These are phyloP conservation scores for Paraglomus brasilianum DNA, from an alignment of 192 early-diverging fungal genomes.

Conservation along the genomic window DNA sequence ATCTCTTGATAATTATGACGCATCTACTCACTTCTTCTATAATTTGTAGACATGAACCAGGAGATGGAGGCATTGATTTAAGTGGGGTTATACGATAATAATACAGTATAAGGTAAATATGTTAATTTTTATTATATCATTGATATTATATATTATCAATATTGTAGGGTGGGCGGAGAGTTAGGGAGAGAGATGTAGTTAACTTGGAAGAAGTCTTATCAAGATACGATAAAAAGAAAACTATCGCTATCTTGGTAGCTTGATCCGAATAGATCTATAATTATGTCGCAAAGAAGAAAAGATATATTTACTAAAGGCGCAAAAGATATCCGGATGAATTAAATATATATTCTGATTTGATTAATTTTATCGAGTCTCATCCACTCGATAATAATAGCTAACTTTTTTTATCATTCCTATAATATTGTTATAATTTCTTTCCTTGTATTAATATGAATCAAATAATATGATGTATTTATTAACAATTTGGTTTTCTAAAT, in stretches of 20 bases:
- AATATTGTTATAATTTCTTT: no score
- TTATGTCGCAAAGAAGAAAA: background rate
- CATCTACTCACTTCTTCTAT: no score
- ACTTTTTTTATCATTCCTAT: no score
- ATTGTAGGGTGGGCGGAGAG: background rate
- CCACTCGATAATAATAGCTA: no score
- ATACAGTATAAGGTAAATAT: slow-evolving; percentile 6
- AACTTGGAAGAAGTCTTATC: slow-evolving; percentile 10
- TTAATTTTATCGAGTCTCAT: background rate
- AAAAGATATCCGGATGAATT: slow-evolving; percentile 16
- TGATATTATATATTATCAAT: background rate
- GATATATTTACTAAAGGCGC: background rate
- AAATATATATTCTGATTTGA: slow-evolving; percentile 9
- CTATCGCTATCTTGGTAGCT: slow-evolving; percentile 15
- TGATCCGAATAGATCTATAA: background rate
- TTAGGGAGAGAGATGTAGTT: background rate
- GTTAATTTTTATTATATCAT: no score
- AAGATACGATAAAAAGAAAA: background rate
- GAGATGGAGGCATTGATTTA: slow-evolving; percentile 7
- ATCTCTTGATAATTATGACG: no score
- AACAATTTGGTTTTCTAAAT: no score
- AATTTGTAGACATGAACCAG: background rate
- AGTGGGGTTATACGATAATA: slow-evolving; percentile 6
- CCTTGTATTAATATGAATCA: no score
- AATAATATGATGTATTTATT: no score